These are phyloP conservation scores for Starmerella vitae DNA, from an alignment of 805 yeast genomes.

Conservation along the genomic window DNA sequence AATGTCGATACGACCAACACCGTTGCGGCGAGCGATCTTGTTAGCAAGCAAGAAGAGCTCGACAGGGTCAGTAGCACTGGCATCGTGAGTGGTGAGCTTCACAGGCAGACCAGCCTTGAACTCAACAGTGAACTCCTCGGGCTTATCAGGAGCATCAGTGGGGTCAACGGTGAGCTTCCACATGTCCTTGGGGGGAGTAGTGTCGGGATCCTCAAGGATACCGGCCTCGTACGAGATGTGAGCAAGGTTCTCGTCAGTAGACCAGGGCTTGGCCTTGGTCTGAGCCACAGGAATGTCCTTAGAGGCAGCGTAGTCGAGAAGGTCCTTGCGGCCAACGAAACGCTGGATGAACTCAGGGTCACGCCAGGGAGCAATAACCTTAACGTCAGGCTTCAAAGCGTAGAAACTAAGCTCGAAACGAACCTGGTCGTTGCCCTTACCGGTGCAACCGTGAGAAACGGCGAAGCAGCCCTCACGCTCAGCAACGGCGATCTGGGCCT, in stretches of 20 bases:
- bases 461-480: slow-evolving; percentile 97
- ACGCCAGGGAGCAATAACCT: slow-evolving; percentile 99
- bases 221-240: slow-evolving; percentile 99
- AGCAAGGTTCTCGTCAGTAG: slow-evolving; percentile 97
- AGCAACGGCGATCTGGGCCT: slow-evolving; percentile 95
- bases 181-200: slow-evolving; percentile 99
- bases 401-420: slow-evolving; percentile 95
- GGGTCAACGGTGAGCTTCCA: slow-evolving; percentile 98
- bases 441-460: slow-evolving; percentile 98
- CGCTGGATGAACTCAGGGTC: slow-evolving; percentile 86
- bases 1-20: slow-evolving; percentile 98
- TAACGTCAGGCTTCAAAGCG: slow-evolving; percentile 94
- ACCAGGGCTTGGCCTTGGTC: slow-evolving; percentile 99
- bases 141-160: slow-evolving; percentile 80
- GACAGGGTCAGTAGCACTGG: slow-evolving; percentile 67
- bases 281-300: slow-evolving; percentile 91
- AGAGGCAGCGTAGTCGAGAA: slow-evolving; percentile 82
- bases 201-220: slow-evolving; percentile 94
- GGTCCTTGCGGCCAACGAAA: slow-evolving; percentile 96
- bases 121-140: slow-evolving; percentile 74
- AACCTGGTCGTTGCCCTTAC: slow-evolving; percentile 99
- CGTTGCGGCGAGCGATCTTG: slow-evolving; percentile 94
- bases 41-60: slow-evolving; percentile 88
- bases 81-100: slow-evolving; percentile 55
- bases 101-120: slow-evolving; percentile 81